These are phyloP conservation scores for Pinus taeda DNA, from an alignment of 75 land plant genomes.

Conservation along the genomic window DNA sequence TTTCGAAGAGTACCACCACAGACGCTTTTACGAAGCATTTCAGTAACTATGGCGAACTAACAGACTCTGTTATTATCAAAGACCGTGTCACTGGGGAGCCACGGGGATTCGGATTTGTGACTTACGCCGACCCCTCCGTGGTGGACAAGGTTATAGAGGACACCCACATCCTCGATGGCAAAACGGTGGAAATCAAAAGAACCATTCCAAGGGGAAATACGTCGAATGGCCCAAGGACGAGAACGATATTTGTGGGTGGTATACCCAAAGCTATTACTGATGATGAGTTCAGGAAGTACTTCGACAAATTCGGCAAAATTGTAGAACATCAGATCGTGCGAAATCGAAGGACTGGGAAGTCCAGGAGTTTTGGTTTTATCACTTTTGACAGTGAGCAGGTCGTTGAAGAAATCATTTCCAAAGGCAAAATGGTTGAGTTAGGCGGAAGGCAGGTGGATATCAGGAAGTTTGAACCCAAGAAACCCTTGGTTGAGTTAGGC, in stretches of 20 bases:
- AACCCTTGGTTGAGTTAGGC: conserved; percentile 42
- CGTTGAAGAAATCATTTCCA: conserved; percentile 62
- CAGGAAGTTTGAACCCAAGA: too few relatives aligned
- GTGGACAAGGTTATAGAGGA: too few relatives aligned
- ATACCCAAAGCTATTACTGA: conserved; percentile 39
- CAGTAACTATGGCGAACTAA: too few relatives aligned
- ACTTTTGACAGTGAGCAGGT: conserved; percentile 75
- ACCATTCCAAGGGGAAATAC: too few relatives aligned
- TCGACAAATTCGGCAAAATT: conserved; percentile 40
- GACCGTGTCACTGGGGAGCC: conserved; percentile 77
- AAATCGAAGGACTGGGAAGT: conserved; percentile 55
- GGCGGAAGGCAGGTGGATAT: conserved; percentile 41
- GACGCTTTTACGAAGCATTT: too few relatives aligned
- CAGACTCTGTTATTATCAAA: conserved; percentile 62
- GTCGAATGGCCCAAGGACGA: conserved; percentile 33
- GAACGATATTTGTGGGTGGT: conserved; percentile 62
- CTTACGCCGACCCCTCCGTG: conserved; percentile 53
- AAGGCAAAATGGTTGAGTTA: conserved; percentile 62
- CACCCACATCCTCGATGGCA: too few relatives aligned
- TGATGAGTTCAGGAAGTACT: too few relatives aligned
- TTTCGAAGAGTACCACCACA: conserved; percentile 64
- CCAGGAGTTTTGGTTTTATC: conserved; percentile 44
- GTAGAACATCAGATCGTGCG: conserved; percentile 79
- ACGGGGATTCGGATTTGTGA: conserved; percentile 92
- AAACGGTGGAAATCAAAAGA: too few relatives aligned